Evolutionary conservation across 805 yeast species (phyloP), one percentile per base, ranked within the genome.

Genomic region (Suhomyces sp.): DNA sequence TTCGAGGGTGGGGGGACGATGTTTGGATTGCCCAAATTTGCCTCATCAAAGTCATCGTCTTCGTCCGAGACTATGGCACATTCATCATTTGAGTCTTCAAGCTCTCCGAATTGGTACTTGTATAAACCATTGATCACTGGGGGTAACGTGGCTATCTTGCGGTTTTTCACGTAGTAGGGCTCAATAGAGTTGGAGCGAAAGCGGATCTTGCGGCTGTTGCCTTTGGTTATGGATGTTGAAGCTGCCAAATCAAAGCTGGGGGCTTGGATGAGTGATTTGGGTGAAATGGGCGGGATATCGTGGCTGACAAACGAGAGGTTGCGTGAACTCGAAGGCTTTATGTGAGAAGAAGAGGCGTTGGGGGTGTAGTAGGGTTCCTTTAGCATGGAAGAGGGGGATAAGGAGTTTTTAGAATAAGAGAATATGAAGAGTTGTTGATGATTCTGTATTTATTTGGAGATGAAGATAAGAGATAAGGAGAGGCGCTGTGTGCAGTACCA

Each of bases 341-440:
- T 34, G n/a, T n/a, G n/a, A n/a, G n/a, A n/a, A 21, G 25, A 35
- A 6, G 37, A 33, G 11, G 33, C 5, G 2, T 31, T 10, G 4
- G 42, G 25, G 10, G 12, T 21, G 26, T 46, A 43, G 32, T 46
- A 47, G 7, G 52, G 50, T 19, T 44, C 49, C 25, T 33, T 44
- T 26, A 23, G 6, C 25, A 6, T 6, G 25, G 4, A 26, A 6
- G 20, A 20, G 7, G 22, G 10, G n/a, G n/a, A n/a, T n/a, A n/a
- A n/a, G n/a, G n/a, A n/a, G n/a, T n/a, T n/a, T n/a, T n/a, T n/a
- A n/a, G n/a, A n/a, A n/a, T n/a, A n/a, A n/a, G n/a, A n/a, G n/a
- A n/a, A n/a, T n/a, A n/a, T n/a, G n/a, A n/a, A n/a, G n/a, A n/a
- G n/a, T n/a, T n/a, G n/a, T n/a, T n/a, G n/a, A n/a, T n/a, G n/a